A percentile compares a stretch with the other conserved stretches of the same genome.
These are phyloP conservation scores for Pyrenopolyporus hunteri DNA, from an alignment of 495 filamentous ascomycete genomes.

Conservation along the genomic window DNA sequence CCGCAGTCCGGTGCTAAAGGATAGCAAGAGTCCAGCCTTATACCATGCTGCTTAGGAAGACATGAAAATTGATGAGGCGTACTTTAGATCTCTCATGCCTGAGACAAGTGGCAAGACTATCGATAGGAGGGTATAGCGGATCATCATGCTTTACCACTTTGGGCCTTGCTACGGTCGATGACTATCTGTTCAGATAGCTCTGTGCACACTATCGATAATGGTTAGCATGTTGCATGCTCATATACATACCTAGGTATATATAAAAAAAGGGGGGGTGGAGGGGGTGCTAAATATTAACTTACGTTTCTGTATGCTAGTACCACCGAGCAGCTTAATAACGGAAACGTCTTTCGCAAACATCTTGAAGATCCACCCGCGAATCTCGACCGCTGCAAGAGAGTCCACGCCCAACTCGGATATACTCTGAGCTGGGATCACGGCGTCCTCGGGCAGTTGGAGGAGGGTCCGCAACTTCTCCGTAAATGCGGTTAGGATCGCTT, in stretches of 20 bases:
- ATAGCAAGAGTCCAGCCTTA: no score
- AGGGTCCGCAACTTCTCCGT: conserved; percentile 37
- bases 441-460: conserved; percentile 41
- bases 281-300: conserved; percentile 7
- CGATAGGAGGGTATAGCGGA: no score
- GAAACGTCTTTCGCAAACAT: conserved; percentile 49
- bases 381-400: conserved; percentile 67
- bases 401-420: conserved; percentile 62
- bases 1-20: no score
- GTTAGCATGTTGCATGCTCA: conserved; percentile 9
- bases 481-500: conserved; percentile 37
- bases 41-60: no score
- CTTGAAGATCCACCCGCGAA: conserved; percentile 65
- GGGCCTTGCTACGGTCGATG: conserved; percentile 1
- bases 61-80: no score
- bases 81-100: no score
- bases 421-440: conserved; percentile 35
- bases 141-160: background rate
- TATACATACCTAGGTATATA: background rate
- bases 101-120: no score
- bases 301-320: conserved; percentile 38
- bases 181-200: conserved; percentile 33
- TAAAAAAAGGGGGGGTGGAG: background rate
- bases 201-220: conserved; percentile 22
- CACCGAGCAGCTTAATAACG: conserved; percentile 52